These are phyloP conservation scores for Ceratocystis cubensis DNA, from an alignment of 2,329 filamentous ascomycete genomes.

Conservation along the genomic window DNA sequence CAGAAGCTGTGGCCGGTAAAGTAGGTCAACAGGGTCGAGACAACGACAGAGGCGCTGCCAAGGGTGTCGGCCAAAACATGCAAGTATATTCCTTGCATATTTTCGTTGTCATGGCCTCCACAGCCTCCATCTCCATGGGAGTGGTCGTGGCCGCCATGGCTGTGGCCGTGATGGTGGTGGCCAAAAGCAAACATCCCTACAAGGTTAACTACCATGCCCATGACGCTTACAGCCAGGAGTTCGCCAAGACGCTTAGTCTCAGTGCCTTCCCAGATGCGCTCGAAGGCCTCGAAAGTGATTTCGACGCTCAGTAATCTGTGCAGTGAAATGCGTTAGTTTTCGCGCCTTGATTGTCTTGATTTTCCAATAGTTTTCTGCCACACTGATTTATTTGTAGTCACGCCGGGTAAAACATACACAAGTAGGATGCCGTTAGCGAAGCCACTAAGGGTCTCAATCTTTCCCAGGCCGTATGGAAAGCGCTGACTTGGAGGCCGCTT, in stretches of 20 bases:
- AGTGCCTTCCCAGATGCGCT: constrained; percentile 70
- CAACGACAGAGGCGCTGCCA: constrained; percentile 85
- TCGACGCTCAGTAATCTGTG: constrained; percentile 78
- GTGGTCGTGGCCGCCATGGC: constrained; percentile 26
- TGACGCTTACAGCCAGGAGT: constrained; percentile 73
- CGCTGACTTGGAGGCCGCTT: constrained; percentile 86
- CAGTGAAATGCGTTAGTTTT: neutral
- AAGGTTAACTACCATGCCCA: constrained; percentile 80
- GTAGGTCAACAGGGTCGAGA: constrained; percentile 78
- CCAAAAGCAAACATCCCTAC: constrained; percentile 82
- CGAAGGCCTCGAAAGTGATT: constrained; percentile 88
- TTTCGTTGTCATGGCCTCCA: constrained; percentile 70
- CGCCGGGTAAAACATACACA: constrained; percentile 44
- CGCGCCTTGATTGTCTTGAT: neutral
- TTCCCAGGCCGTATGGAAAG: constrained; percentile 92
- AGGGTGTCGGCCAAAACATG: constrained; percentile 92
- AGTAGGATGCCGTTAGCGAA: constrained; percentile 95
- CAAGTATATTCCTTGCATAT: constrained; percentile 94
- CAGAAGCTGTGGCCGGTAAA: constrained; percentile 84
- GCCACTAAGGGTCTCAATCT: constrained; percentile 89
- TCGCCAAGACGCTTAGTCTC: constrained; percentile 76
- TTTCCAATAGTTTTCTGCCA: neutral
- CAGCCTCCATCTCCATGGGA: constrained; percentile 25
- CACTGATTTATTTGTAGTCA: too few relatives aligned
- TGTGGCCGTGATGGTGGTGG: constrained; percentile 47